Evolutionary conservation across 2,329 filamentous ascomycete genomes (phyloP).

Genomic region (Penicillium rolfsii): DNA sequence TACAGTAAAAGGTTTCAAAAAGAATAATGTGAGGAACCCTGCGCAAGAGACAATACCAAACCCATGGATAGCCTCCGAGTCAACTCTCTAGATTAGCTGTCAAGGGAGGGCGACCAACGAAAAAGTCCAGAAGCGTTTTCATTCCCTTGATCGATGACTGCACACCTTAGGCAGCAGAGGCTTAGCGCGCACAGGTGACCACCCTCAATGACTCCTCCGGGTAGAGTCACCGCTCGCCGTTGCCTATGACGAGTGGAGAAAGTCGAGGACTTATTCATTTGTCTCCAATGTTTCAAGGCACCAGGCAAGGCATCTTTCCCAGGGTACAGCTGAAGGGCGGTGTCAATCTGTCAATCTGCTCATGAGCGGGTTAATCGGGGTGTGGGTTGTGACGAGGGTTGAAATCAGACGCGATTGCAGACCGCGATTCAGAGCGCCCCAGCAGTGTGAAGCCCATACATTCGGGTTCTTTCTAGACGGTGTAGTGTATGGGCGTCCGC

Average conservation of each 20-base stretch:
- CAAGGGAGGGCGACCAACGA: conserved; percentile 1
- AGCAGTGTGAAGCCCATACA: conserved; percentile 1
- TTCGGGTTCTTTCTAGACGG: background rate
- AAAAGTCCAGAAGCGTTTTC: background rate
- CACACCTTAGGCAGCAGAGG: conserved; percentile 22
- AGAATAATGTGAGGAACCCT: background rate
- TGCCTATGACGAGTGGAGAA: conserved; percentile 17
- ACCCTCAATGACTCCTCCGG: conserved; percentile 19
- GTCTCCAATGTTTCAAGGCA: conserved; percentile 12
- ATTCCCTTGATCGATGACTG: conserved; percentile 15
- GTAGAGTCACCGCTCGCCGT: conserved; percentile 17
- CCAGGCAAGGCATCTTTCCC: conserved; percentile 11
- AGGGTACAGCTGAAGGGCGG: conserved; percentile 1
- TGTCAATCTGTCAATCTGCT: background rate
- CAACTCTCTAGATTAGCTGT: background rate
- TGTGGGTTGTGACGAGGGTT: conserved; percentile 6
- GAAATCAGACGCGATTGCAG: background rate
- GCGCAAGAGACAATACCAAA: background rate
- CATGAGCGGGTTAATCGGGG: background rate
- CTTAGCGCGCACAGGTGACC: conserved; percentile 17
- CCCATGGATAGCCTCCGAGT: background rate
- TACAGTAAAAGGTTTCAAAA: no score
- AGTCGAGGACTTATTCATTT: background rate
- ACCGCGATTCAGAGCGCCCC: conserved; percentile 19
- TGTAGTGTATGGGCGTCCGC: background rate